phyloP scores from a whole-genome alignment of 164 flowering plant species.

The Malania oleifera region DNA sequence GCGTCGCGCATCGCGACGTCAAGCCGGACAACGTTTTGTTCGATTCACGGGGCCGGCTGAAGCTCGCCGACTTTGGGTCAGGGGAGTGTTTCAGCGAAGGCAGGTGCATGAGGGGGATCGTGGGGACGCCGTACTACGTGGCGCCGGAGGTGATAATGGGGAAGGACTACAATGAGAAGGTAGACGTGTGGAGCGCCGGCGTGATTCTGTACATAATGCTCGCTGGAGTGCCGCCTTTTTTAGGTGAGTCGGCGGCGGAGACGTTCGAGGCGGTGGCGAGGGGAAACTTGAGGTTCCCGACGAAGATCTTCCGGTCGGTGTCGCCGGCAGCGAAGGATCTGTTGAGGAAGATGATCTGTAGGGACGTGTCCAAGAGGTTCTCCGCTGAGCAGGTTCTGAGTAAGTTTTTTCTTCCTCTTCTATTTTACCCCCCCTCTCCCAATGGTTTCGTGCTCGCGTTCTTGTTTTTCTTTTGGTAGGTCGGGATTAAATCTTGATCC shows the following conservation, averaged over 20 bases:
- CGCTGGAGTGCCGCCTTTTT: slow-evolving; percentile 70
- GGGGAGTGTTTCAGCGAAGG: slow-evolving; percentile 46
- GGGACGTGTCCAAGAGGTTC: slow-evolving; percentile 42
- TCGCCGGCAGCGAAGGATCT: slow-evolving; percentile 61
- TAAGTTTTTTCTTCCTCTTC: slow-evolving; percentile 24
- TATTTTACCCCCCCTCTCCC: too few species aligned
- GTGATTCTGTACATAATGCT: slow-evolving; percentile 76
- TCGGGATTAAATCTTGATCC: too few species aligned
- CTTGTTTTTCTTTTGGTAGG: too few species aligned
- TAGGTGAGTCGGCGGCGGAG: slow-evolving; percentile 60
- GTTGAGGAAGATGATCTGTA: slow-evolving; percentile 58
- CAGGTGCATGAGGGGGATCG: slow-evolving; percentile 42
- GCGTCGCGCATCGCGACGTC: slow-evolving; percentile 62
- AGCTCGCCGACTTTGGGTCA: slow-evolving; percentile 72
- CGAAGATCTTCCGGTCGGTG: slow-evolving; percentile 40
- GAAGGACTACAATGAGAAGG: slow-evolving; percentile 64
- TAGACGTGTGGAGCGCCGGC: slow-evolving; percentile 81
- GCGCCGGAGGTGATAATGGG: slow-evolving; percentile 81
- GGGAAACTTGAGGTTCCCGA: slow-evolving; percentile 65
- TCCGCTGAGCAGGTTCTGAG: slow-evolving; percentile 63
- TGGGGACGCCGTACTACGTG: slow-evolving; percentile 85
- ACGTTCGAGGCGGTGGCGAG: slow-evolving; percentile 61
- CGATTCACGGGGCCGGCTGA: slow-evolving; percentile 32
- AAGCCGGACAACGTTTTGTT: slow-evolving; percentile 73
- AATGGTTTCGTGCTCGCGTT: too few species aligned